Conservation (phyloP, 495 filamentous ascomycete genomes). For the Lophium mytilinum region DNA sequence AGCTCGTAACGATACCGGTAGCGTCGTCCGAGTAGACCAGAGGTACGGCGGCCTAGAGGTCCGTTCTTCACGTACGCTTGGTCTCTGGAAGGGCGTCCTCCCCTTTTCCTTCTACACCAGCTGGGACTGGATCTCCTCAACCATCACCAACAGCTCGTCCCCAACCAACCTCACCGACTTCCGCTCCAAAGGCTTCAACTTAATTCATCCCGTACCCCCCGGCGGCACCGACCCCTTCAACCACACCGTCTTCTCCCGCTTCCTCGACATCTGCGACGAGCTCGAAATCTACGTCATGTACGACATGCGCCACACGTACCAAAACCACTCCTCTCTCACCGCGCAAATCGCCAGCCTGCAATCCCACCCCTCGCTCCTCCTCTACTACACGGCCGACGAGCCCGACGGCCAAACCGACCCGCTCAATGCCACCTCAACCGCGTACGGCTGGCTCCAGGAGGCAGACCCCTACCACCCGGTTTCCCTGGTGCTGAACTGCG, state of each 20-base stretch:
- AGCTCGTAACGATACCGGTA: slow-evolving; percentile 45
- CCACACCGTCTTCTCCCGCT: slow-evolving; percentile 25
- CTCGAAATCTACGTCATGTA: slow-evolving; percentile 57
- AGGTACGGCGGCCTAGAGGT: slow-evolving; percentile 49
- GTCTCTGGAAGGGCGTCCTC: slow-evolving; percentile 43
- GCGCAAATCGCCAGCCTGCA: slow-evolving; percentile 46
- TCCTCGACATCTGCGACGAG: slow-evolving; percentile 48
- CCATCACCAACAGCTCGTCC: slow-evolving; percentile 11
- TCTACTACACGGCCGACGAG: slow-evolving; percentile 63
- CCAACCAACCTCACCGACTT: slow-evolving; percentile 37
- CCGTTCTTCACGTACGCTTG: slow-evolving; percentile 26
- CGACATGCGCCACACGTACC: slow-evolving; percentile 54
- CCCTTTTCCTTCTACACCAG: slow-evolving; percentile 59
- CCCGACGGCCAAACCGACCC: slow-evolving; percentile 59
- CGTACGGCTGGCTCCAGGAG: slow-evolving; percentile 42
- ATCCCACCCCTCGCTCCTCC: slow-evolving; percentile 47
- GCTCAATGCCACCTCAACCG: slow-evolving; percentile 38
- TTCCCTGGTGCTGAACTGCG: slow-evolving; percentile 59
- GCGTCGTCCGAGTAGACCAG: slow-evolving; percentile 55
- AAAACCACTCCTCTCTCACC: slow-evolving; percentile 45
- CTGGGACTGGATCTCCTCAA: slow-evolving; percentile 44
- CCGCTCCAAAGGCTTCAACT: slow-evolving; percentile 45
- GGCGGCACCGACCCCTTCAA: slow-evolving; percentile 25
- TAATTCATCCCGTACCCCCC: slow-evolving; percentile 45
- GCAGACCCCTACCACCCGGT: slow-evolving; percentile 66